Evolutionary conservation across 1,284 basidiomycete genomes (phyloP), one percentile per base, ranked within the genome.

Genomic region (Schizophyllum commune): DNA sequence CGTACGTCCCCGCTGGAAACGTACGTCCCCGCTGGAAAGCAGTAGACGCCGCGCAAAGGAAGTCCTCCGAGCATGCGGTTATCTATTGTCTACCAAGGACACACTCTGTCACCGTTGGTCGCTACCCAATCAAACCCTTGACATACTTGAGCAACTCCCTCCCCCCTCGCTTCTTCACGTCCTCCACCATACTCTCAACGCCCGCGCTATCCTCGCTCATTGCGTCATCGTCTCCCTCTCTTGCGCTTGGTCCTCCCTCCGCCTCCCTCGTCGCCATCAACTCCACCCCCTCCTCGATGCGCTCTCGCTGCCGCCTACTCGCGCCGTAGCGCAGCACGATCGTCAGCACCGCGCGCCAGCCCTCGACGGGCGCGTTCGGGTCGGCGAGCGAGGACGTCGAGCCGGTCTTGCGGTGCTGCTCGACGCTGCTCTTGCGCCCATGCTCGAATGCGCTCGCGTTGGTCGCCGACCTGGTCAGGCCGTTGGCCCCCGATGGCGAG

Each of bases 61-160:
- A 27, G 27, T 5, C 2, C 2, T 27, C 27, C 27, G 27, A 27
- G 3, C 27, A 27, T 5, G 27, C 27, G 27, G 27, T 27, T 5
- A 5, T 77, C 27, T 27, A 27, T 3, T 27, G 27, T 27, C 27
- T 27, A 27, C 69, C n/a, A n/a, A n/a, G n/a, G n/a, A n/a, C n/a
- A n/a, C n/a, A n/a, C n/a, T n/a, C n/a, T n/a, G n/a, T n/a, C n/a
- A n/a, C n/a, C n/a, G n/a, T n/a, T n/a, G n/a, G n/a, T n/a, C 27
- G 27, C 39, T 47, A 89, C 55, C 83, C 80, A 63, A 92, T 71
- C 9, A 91, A 72, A 27, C 79, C 80, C 68, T 84, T 88, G 51
- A 92, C 87, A 71, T 92, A 92, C 69, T 77, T 82, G 65, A 92
- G 68, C 58, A 92, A 68, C 61, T 91, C 89, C 64, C 78, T 83